These are phyloP conservation scores for Kitagawia praeruptora DNA, from an alignment of 129 eudicot genomes.

Conservation along the genomic window DNA sequence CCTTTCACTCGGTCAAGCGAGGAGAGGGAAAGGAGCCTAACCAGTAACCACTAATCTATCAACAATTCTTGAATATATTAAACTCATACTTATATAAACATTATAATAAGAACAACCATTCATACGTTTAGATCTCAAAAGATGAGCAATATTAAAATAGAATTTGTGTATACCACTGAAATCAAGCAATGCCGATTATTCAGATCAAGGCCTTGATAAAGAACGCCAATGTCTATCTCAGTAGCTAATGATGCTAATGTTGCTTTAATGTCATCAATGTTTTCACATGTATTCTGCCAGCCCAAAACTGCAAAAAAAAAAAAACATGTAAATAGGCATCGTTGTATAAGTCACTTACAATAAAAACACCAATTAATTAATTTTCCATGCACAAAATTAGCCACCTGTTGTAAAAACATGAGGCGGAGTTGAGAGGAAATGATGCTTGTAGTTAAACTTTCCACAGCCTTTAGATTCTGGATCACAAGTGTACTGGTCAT, in stretches of 20 bases:
- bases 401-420: constrained; percentile 80
- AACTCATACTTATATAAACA: background rate
- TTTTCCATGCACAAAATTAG: background rate
- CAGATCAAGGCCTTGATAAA: constrained; percentile 89
- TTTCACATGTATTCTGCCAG: constrained; percentile 89
- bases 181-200: constrained; percentile 46
- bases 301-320: constrained; percentile 62
- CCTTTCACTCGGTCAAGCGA: background rate
- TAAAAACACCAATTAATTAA: background rate
- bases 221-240: constrained; percentile 66
- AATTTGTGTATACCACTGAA: constrained; percentile 61
- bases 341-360: background rate
- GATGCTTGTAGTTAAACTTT: constrained; percentile 77
- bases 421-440: constrained; percentile 73
- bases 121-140: background rate
- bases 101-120: background rate
- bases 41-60: constrained; percentile 3
- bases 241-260: constrained; percentile 73
- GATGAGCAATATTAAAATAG: background rate
- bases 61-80: background rate
- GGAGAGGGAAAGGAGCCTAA: background rate
- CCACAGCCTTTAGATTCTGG: constrained; percentile 88
- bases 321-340: background rate
- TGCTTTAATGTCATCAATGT: constrained; percentile 67
- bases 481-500: constrained; percentile 90